These are phyloP conservation scores for Leccinum griseonigrum DNA, from an alignment of 1,284 basidiomycete genomes.

Conservation along the genomic window DNA sequence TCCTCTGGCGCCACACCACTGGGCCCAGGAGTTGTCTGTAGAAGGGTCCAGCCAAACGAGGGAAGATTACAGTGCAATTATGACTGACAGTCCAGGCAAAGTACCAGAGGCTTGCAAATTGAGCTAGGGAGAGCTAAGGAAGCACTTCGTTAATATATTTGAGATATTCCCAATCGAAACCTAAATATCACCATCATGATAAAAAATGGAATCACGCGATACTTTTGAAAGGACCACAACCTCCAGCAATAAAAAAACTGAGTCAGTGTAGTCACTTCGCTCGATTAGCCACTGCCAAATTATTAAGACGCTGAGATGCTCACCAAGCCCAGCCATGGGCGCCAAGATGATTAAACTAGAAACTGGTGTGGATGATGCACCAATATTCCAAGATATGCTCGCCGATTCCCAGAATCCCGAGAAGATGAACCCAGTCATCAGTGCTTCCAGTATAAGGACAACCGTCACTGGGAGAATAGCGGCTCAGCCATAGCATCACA, in stretches of 20 bases:
- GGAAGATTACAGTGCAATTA: not conserved
- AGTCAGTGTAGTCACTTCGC: conserved; percentile 17
- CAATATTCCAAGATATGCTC: not conserved
- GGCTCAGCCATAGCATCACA: not conserved
- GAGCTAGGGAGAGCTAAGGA: not conserved
- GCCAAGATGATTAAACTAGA: not conserved
- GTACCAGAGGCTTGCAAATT: not conserved
- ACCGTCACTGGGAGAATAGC: conserved; percentile 7
- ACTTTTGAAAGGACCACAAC: not conserved
- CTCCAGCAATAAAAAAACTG: conserved; percentile 16
- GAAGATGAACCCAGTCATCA: conserved; percentile 15
- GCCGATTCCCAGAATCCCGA: conserved; percentile 11
- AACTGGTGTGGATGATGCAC: not conserved
- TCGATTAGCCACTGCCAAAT: not conserved
- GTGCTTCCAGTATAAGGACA: conserved; percentile 17
- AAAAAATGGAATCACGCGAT: not conserved
- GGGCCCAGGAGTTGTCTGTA: too few relatives aligned
- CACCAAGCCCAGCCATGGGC: conserved; percentile 16
- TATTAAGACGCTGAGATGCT: not conserved
- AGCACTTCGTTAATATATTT: not conserved
- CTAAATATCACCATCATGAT: not conserved
- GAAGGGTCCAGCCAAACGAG: not conserved
- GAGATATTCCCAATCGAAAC: not conserved
- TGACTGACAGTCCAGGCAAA: not conserved
- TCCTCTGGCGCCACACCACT: not conserved